Base-by-base conservation (phyloP, 129 eudicot species). In the Pulicaria dysenterica region DNA sequence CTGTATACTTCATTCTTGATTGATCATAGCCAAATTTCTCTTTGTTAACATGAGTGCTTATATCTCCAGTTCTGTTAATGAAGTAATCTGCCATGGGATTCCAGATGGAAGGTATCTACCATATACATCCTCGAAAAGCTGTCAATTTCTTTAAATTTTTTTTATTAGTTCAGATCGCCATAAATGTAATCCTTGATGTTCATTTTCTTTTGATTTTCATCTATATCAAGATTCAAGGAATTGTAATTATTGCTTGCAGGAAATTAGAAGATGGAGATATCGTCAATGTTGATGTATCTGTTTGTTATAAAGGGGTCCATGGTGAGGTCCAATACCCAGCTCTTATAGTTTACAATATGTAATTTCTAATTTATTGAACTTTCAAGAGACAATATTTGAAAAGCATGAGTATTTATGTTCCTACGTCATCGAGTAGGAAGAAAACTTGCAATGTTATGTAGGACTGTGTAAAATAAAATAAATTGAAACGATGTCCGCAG, bases 1-100 rank as follows among this genome's bases (percentile, higher is more conserved):
- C 60, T 67, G 50, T 82, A 55, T 74, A 39, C 47, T 66, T 61
- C 41, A 48, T 74, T 65, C 24, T 47, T 39, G 61, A 39, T 77
- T 51, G 72, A 3, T 10, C 61, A 15, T 55, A 4, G 38, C 63
- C 31, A 19, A 56, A 53, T 37, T 78, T 15, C 15, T 56, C 11
- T 50, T 73, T 55, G 4, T 53, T 73, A 5, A 53, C 46, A 69
- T 12, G 50, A 37, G 31, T 70, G 73, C 70, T 67, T 75, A 63
- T 67, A 17, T 55, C 13, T 5, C 36, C 76, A 95, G 99, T 83
- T 95, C 99, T 58, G 96, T 95, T 60, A 90, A 95, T 84, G 97
- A 95, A 88, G 94, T 95, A 59, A 95, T 95, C 80, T 95, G 97
- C 85, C 97, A 95, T 86, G 99, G 99, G 64, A 95, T 95, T 73